A percentile compares a stretch with the other conserved stretches of the same genome.
These are phyloP conservation scores for Hygrophila difformis DNA, from an alignment of 257 asterid genomes.

Conservation along the genomic window DNA sequence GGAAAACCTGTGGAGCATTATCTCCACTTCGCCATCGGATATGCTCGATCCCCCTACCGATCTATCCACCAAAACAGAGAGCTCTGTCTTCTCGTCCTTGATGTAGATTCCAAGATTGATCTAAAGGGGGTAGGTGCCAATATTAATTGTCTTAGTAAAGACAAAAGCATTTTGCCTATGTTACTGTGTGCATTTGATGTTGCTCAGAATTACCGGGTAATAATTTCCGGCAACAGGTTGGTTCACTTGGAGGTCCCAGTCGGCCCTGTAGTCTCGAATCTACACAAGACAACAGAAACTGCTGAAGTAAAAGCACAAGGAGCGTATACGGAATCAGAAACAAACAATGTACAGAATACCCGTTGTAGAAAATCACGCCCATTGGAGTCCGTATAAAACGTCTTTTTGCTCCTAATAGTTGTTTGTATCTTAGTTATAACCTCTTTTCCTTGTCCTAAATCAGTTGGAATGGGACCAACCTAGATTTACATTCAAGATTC, in stretches of 20 bases:
- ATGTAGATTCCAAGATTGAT: slow-evolving; percentile 85
- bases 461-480: slow-evolving; percentile 86
- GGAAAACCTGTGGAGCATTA: slow-evolving; percentile 84
- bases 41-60: slow-evolving; percentile 93
- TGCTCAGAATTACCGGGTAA: slow-evolving; percentile 64
- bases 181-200: not conserved
- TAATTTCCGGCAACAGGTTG: slow-evolving; percentile 93
- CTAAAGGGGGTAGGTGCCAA: slow-evolving; percentile 29
- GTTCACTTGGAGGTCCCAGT: slow-evolving; percentile 87
- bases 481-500: not conserved
- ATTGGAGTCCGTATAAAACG: slow-evolving; percentile 83
- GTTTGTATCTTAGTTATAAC: slow-evolving; percentile 47
- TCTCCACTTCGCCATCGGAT: slow-evolving; percentile 75
- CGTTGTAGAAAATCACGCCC: slow-evolving; percentile 96
- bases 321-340: too few species aligned
- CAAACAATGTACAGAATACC: slow-evolving; percentile 31
- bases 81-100: slow-evolving; percentile 62
- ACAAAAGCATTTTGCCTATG: not conserved
- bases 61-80: slow-evolving; percentile 92
- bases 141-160: not conserved
- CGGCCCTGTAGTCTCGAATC: slow-evolving; percentile 81
- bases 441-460: slow-evolving; percentile 83
- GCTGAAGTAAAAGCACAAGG: too few species aligned
- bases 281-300: slow-evolving; percentile 21
- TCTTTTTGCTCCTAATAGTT: slow-evolving; percentile 39